Base-by-base conservation (phyloP, 208 protist species). In the Crithidia mellificae region DNA sequence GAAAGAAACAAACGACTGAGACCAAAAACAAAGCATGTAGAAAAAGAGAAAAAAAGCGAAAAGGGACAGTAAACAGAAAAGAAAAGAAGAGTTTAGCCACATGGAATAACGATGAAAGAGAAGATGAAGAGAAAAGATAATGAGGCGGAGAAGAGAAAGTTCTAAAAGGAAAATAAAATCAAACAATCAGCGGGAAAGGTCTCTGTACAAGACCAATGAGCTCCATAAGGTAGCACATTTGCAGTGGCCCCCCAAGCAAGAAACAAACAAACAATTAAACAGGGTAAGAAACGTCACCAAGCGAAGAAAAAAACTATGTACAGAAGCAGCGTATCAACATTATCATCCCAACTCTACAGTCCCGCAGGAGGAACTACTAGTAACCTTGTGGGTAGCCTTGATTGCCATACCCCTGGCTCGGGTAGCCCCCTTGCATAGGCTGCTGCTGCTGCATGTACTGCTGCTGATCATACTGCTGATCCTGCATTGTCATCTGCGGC, bases 81-180 rank as follows among this genome's bases (percentile, higher is more conserved):
- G 1, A 55, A 55, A 63, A 63, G 50, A 61, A 19, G n/a, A 27
- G 46, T 58, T 34, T 54, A 49, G 44, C 34, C 34, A 63, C 24
- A 70, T 69, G 51, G 51, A 73, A 32, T 63, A 79, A 78, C 68
- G 51, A 68, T 70, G 67, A 20, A 63, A 70, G 34, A 69, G 32
- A 0, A 38, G 24, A n/a, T 38, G 34, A 38, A 12, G 34, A 38
- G 34, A 38, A 38, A 47, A n/a, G 29, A 19, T 1, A 41, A 2
- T 4, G 54, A 0, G 38, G 39, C 32, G 2, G 43, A 19, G 15
- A 58, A 2, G 7, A 69, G n/a, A n/a, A n/a, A n/a, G n/a, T n/a
- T n/a, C n/a, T n/a, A 72, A 66, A 39, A 22, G 46, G 52, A 39
- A 74, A 67, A 51, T 20, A 43, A 44, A 36, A n/a, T n/a, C n/a